Evolutionary conservation across 768 basidiomycete species (phyloP).

Genomic region (Mycena vulgaris): DNA sequence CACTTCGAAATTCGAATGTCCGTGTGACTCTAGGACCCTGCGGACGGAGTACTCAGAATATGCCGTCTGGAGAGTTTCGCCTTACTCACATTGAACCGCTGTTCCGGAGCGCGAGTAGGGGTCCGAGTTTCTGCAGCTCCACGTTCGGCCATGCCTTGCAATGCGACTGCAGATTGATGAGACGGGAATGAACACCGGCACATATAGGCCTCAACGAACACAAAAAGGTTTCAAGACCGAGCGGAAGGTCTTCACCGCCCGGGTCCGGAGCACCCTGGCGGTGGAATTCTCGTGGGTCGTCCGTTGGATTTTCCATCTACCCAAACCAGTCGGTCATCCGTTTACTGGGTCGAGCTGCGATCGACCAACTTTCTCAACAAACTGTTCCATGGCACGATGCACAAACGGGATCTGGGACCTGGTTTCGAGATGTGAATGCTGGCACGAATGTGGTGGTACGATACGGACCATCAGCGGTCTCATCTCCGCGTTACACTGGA

Average conservation of each 20-base stretch:
- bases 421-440: slow-evolving; percentile 31
- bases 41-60: not conserved
- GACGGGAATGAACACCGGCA: not conserved
- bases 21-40: slow-evolving; percentile 31
- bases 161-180: slow-evolving; percentile 27
- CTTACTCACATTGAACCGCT: slow-evolving; percentile 1
- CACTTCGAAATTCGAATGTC: slow-evolving; percentile 55
- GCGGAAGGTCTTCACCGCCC: slow-evolving; percentile 50
- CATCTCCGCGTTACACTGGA: slow-evolving; percentile 91
- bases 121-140: slow-evolving; percentile 30
- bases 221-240: slow-evolving; percentile 64
- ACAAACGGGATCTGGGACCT: slow-evolving; percentile 89
- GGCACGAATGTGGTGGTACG: slow-evolving; percentile 10
- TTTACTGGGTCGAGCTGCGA: slow-evolving; percentile 4
- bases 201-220: slow-evolving; percentile 52
- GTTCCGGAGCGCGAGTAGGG: slow-evolving; percentile 16
- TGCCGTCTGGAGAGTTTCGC: not conserved
- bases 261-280: slow-evolving; percentile 50
- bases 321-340: slow-evolving; percentile 10
- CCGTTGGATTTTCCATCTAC: slow-evolving; percentile 81
- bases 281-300: slow-evolving; percentile 83
- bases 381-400: slow-evolving; percentile 85
- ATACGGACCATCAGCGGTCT: slow-evolving; percentile 82
- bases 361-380: slow-evolving; percentile 56
- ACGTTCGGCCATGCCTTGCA: slow-evolving; percentile 42